These are phyloP conservation scores for Phaeophleospora eucalypticola DNA, from an alignment of 2,329 filamentous ascomycete genomes.

Conservation along the genomic window DNA sequence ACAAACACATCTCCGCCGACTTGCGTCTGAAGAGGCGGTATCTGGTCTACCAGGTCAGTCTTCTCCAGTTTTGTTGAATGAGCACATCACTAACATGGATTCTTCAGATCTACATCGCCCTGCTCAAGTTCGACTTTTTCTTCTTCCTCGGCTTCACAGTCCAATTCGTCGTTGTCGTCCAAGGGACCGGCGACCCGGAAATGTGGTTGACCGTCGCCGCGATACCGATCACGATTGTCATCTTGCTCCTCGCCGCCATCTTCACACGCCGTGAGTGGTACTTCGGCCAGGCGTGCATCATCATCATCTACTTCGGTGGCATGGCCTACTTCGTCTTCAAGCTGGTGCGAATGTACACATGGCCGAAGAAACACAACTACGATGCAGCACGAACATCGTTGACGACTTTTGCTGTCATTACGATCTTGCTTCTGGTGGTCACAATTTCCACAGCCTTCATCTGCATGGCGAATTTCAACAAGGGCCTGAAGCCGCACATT, in stretches of 20 bases:
- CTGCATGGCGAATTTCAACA: conserved; percentile 87
- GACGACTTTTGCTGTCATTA: conserved; percentile 91
- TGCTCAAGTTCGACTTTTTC: conserved; percentile 99
- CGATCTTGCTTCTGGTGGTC: conserved; percentile 78
- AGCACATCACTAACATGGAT: conserved; percentile 9
- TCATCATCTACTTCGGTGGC: conserved; percentile 80
- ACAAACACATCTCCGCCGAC: conserved; percentile 98
- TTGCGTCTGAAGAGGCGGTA: conserved; percentile 95
- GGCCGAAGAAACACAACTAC: conserved; percentile 53
- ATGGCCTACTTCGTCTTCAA: conserved; percentile 98
- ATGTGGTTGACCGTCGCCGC: conserved; percentile 83
- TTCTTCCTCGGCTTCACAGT: conserved; percentile 99
- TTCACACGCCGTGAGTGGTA: conserved; percentile 82
- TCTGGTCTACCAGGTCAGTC: conserved; percentile 82
- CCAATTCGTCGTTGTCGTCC: conserved; percentile 93
- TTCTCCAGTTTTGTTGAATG: conserved; percentile 15
- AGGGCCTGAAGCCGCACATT: conserved; percentile 84
- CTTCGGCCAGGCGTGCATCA: conserved; percentile 69
- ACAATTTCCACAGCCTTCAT: conserved; percentile 84
- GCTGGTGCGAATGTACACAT: conserved; percentile 87
- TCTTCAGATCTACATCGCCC: conserved; percentile 84
- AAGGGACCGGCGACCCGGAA: conserved; percentile 63
- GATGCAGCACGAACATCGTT: conserved; percentile 75
- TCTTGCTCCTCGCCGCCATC: conserved; percentile 78
- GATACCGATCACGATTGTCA: conserved; percentile 83